phyloP scores from a whole-genome alignment of 176 grass and related monocot species.

The Cenchrus purpureus region DNA sequence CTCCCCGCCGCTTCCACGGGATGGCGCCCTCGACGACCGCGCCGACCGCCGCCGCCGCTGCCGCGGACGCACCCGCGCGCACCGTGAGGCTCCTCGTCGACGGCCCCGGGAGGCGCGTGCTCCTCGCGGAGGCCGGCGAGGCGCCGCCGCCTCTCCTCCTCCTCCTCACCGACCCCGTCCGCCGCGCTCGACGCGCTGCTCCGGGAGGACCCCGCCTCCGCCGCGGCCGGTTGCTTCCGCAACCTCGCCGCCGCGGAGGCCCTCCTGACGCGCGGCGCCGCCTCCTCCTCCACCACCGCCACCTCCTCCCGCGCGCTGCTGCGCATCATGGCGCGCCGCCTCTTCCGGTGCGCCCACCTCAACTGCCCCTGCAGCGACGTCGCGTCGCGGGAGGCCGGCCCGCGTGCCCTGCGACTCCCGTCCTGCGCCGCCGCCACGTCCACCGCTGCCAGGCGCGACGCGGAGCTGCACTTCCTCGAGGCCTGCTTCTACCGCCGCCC shows the following conservation, averaged over 20 bases:
- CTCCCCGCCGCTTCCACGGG: background rate
- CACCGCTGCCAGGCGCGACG: background rate
- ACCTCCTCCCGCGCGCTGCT: background rate
- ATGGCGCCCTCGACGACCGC: background rate
- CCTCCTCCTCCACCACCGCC: background rate
- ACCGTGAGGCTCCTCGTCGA: background rate
- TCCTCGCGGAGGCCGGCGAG: slow-evolving; percentile 11
- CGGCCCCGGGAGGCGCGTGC: background rate
- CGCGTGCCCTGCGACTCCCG: background rate
- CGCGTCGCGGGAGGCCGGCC: background rate
- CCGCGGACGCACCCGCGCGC: background rate
- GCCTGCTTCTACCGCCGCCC: background rate
- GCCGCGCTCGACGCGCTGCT: background rate
- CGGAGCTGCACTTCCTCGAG: background rate
- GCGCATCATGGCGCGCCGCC: background rate
- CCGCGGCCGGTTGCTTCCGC: background rate
- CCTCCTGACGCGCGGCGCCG: background rate
- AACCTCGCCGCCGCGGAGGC: background rate
- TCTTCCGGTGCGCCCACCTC: slow-evolving; percentile 21
- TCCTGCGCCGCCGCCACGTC: too few relatives aligned
- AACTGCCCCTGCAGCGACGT: background rate
- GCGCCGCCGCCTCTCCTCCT: slow-evolving; percentile 10
- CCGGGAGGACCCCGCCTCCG: background rate
- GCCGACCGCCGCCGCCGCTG: background rate
- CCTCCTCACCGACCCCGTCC: slow-evolving; percentile 1